Evolutionary conservation across 2,329 filamentous ascomycete species (phyloP).

Genomic region (Aspergillus neotritici): DNA sequence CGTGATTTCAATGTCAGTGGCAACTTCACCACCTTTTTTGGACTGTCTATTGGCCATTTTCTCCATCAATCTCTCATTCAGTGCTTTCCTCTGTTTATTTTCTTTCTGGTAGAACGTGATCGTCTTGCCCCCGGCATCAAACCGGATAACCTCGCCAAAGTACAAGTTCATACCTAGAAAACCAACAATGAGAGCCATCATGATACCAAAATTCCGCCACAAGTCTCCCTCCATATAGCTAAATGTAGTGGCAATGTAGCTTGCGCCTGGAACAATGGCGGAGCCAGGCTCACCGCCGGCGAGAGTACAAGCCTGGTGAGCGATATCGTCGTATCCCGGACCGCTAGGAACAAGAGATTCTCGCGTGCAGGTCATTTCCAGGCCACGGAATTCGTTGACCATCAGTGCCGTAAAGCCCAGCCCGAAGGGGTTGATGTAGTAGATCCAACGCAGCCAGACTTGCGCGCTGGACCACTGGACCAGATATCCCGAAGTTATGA

Average conservation of each 20-base stretch:
- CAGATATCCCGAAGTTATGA: slow-evolving; percentile 74
- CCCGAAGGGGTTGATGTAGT: slow-evolving; percentile 69
- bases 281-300: slow-evolving; percentile 64
- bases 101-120: slow-evolving; percentile 40
- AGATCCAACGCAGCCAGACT: slow-evolving; percentile 74
- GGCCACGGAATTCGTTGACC: slow-evolving; percentile 74
- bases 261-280: slow-evolving; percentile 56
- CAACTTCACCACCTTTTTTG: slow-evolving; percentile 32
- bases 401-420: slow-evolving; percentile 73
- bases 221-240: slow-evolving; percentile 61
- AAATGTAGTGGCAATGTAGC: slow-evolving; percentile 65
- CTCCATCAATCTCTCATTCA: slow-evolving; percentile 35
- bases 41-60: slow-evolving; percentile 34
- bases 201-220: slow-evolving; percentile 56
- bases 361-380: slow-evolving; percentile 63
- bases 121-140: slow-evolving; percentile 38
- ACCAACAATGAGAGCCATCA: slow-evolving; percentile 31
- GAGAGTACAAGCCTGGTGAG: slow-evolving; percentile 75
- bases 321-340: slow-evolving; percentile 62
- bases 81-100: slow-evolving; percentile 32
- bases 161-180: slow-evolving; percentile 35
- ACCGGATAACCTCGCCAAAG: slow-evolving; percentile 36
- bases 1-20: slow-evolving; percentile 46
- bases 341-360: slow-evolving; percentile 67
- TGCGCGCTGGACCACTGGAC: slow-evolving; percentile 73